Percentiles rank a stretch among this genome's conserved stretches.
Conservation (phyloP, 148 eudicot species). For the Vaccinium darrowii region DNA sequence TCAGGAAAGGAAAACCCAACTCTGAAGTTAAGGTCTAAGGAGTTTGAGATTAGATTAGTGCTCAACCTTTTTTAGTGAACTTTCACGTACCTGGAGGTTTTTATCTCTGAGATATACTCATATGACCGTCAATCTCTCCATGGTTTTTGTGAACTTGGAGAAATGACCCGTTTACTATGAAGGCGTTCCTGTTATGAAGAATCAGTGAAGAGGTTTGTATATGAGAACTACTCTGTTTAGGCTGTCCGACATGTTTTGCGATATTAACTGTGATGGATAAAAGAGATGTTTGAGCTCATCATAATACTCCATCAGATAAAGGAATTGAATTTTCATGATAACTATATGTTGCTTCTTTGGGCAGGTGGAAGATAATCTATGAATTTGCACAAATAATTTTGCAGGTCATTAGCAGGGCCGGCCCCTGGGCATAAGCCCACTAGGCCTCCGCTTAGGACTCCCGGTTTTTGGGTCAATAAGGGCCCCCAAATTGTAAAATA, state of each 20-base stretch:
- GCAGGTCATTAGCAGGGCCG: not conserved
- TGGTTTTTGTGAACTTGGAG: not conserved
- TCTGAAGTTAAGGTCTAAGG: not conserved
- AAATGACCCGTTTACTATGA: not conserved
- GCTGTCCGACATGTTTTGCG: not conserved
- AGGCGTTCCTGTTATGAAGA: not conserved
- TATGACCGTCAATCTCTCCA: not conserved
- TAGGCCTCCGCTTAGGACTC: too few species aligned
- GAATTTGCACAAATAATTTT: not conserved
- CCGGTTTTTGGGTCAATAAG: too few species aligned
- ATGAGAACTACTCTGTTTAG: not conserved
- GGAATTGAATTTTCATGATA: not conserved
- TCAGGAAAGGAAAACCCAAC: not conserved
- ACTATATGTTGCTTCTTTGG: constrained; percentile 1
- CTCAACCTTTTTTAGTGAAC: constrained; percentile 3
- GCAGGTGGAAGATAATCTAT: not conserved
- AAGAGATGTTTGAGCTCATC: not conserved
- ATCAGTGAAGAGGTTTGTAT: not conserved
- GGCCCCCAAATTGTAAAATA: too few species aligned
- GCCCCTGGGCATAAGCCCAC: too few species aligned
- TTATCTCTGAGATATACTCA: not conserved
- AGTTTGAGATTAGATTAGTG: not conserved
- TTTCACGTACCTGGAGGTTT: not conserved
- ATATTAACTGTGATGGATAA: not conserved
- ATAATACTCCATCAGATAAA: not conserved